Conservation (phyloP, 352 stramenopile genomes). For the Globisporangium takayamanum region DNA sequence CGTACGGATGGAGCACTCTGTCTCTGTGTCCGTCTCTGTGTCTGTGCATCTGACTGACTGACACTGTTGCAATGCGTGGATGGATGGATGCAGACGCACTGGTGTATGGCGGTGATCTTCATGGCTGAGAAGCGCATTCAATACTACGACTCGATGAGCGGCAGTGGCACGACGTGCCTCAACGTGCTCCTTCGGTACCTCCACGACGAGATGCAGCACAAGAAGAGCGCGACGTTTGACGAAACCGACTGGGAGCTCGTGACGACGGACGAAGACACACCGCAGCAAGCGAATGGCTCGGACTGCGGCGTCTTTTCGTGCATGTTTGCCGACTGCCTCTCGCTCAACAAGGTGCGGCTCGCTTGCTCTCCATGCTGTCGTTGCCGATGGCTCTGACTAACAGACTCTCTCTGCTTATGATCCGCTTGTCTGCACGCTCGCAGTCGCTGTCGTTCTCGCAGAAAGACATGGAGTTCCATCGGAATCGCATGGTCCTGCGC, state of each 20-base stretch:
- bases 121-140: constrained; percentile 87
- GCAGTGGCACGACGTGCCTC: constrained; percentile 57
- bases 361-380: not conserved
- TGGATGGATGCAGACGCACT: constrained; percentile 53
- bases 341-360: constrained; percentile 45
- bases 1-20: constrained; percentile 23
- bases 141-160: constrained; percentile 85
- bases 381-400: not conserved
- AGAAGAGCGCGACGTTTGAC: constrained; percentile 70
- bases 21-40: not conserved
- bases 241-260: constrained; percentile 62
- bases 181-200: constrained; percentile 76
- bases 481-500: constrained; percentile 76
- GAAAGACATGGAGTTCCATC: constrained; percentile 81
- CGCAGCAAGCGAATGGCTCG: constrained; percentile 74
- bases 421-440: not conserved
- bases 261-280: constrained; percentile 43
- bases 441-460: constrained; percentile 66
- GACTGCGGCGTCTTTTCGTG: constrained; percentile 85
- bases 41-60: not conserved
- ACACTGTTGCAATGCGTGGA: not conserved
- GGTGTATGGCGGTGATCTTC: constrained; percentile 83
- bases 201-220: constrained; percentile 78
- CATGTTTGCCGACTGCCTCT: constrained; percentile 81
- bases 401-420: not conserved